Evolutionary conservation across 2,329 filamentous ascomycete genomes (phyloP).

Genomic region (Cladophialophora carrionii): DNA sequence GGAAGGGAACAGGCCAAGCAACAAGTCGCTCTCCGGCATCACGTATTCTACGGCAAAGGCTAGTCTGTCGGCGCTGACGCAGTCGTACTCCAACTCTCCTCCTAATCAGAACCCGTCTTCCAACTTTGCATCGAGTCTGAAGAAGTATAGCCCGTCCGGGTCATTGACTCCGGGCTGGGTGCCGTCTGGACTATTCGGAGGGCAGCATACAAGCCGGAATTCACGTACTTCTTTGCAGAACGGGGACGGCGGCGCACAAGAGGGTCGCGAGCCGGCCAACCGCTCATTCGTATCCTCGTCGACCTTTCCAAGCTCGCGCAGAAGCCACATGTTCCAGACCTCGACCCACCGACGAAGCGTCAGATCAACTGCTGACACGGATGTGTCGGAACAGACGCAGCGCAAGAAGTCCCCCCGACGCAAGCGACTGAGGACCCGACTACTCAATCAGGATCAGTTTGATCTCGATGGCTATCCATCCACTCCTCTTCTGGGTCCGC

Average conservation of each 20-base stretch:
- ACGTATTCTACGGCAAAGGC: conserved; percentile 33
- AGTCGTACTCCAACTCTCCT: conserved; percentile 38
- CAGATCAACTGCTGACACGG: conserved; percentile 45
- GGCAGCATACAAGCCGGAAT: conserved; percentile 20
- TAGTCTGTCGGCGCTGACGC: conserved; percentile 37
- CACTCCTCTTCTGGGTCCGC: conserved; percentile 55
- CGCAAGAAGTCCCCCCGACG: conserved; percentile 40
- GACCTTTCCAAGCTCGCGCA: conserved; percentile 19
- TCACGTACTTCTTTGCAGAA: conserved; percentile 28
- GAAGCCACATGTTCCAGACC: conserved; percentile 24
- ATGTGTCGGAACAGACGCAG: conserved; percentile 35
- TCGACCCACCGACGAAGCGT: conserved; percentile 33
- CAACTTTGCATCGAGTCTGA: conserved; percentile 27
- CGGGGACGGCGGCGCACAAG: conserved; percentile 28
- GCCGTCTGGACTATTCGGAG: conserved; percentile 27
- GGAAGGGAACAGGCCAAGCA: conserved; percentile 33
- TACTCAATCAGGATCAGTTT: conserved; percentile 62
- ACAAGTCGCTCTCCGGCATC: conserved; percentile 24
- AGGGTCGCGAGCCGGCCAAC: conserved; percentile 23
- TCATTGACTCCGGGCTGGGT: conserved; percentile 34
- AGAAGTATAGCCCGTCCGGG: conserved; percentile 36
- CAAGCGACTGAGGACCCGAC: conserved; percentile 51
- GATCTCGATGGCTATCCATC: conserved; percentile 49
- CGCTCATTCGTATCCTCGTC: conserved; percentile 27
- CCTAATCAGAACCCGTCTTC: conserved; percentile 31